Base-by-base conservation (phyloP, 768 basidiomycete genomes). In the Infundibulicybe gibba region DNA sequence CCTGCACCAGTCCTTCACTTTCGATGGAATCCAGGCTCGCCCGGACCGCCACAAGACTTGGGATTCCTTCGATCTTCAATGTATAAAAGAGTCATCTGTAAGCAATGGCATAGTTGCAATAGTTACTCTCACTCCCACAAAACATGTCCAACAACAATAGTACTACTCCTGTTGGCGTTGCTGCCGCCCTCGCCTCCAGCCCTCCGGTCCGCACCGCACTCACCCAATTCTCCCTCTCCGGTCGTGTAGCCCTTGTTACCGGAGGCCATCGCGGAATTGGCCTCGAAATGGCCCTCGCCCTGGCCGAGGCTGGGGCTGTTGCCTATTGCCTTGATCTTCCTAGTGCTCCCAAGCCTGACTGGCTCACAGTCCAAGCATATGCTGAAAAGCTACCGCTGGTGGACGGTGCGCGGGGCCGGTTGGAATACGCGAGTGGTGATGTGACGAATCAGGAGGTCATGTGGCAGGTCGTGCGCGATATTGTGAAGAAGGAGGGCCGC, bases 281-380 rank as follows among this genome's bases (percentile, higher is more conserved):
- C 9, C 74, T 88, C 10, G 61, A 64, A 45, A 54, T 60, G 35
- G 56, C 61, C 2, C 50, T 61, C 3, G 61, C 60, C 10, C 42
- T 62, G 14, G 56, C 53, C 8, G 63, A 63, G 48, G 63, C 58
- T 4, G 60, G 61, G 14, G 62, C 57, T 13, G 47, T 50, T 16
- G 65, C 72, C 19, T 87, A 87, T 63, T 85, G 84, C 56, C 62
- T 87, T 12, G 85, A 87, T 64, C 66, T 85, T 14, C 71, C 79
- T 0, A 47, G 53, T 16, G 45, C 66, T 21, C 77, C 83, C 1
- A 70, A 70, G 25, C 64, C 64, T 4, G 77, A 77, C 40, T 87
- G 76, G 69, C 44, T 59, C 13, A 67, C 67, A 35, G 77, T 77
- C 6, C 66, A 70, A 45, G 67, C 66, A 35, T 80, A 76, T 44